Percentiles rank a stretch among this genome's conserved stretches.
phyloP scores from a whole-genome alignment of 805 yeast genomes.

The Ogataea ramenticola region DNA sequence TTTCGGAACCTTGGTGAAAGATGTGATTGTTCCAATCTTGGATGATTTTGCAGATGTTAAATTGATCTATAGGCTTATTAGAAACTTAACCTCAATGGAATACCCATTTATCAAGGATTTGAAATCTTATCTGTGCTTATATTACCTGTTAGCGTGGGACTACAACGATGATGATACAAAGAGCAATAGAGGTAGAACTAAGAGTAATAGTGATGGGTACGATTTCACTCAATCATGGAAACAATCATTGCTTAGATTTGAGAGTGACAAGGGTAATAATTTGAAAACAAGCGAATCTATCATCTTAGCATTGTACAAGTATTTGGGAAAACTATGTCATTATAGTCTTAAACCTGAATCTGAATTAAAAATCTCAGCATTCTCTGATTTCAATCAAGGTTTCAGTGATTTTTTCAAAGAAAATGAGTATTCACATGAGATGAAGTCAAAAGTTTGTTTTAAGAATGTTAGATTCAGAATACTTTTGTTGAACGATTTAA shows the following conservation, averaged over 20 bases:
- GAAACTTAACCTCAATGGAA: background rate
- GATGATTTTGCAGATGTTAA: slow-evolving; percentile 1
- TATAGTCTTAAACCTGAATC: slow-evolving; percentile 1
- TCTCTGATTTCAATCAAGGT: background rate
- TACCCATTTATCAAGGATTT: slow-evolving; percentile 1
- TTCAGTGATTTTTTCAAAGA: background rate
- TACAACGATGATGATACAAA: slow-evolving; percentile 6
- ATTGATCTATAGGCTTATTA: slow-evolving; percentile 8
- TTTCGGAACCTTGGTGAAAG: background rate
- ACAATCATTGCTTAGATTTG: background rate
- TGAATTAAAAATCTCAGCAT: background rate
- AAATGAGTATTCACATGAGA: too few species aligned
- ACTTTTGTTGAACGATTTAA: slow-evolving; percentile 12
- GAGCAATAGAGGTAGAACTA: background rate
- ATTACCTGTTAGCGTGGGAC: slow-evolving; percentile 6
- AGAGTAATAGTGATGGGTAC: too few species aligned
- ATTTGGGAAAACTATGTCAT: slow-evolving; percentile 6
- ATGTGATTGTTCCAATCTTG: background rate
- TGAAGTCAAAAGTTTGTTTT: background rate
- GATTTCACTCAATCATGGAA: too few species aligned
- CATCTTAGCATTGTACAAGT: slow-evolving; percentile 6
- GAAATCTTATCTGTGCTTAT: slow-evolving; percentile 11
- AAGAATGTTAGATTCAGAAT: slow-evolving; percentile 9
- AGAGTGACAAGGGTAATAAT: background rate
- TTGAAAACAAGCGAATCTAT: background rate